A percentile compares a stretch with the other conserved stretches of the same genome.
Conservation (phyloP, 495 filamentous ascomycete genomes). For the Talaromyces liani region DNA sequence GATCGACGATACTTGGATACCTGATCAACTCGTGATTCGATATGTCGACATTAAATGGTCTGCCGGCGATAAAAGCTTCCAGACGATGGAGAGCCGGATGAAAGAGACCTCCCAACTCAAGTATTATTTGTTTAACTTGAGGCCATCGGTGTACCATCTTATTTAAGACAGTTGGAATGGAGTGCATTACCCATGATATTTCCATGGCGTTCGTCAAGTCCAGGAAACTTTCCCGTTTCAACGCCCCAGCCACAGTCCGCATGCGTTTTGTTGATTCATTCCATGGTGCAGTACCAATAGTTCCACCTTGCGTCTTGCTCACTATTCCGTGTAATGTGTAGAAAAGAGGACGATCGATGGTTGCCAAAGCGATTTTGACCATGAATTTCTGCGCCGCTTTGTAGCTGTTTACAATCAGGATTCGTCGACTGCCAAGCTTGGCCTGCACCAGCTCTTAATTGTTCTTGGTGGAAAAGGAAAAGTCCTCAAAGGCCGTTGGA, state of each 20-base stretch:
- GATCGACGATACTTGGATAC: too few species aligned
- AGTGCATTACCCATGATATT: too few species aligned
- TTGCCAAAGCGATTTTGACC: not conserved
- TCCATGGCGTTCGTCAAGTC: too few species aligned
- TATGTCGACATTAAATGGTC: too few species aligned
- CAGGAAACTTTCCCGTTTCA: not conserved
- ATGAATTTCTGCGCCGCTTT: not conserved
- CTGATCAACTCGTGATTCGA: too few species aligned
- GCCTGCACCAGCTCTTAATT: not conserved
- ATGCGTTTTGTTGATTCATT: not conserved
- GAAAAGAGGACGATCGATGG: slow-evolving; percentile 15
- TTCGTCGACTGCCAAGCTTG: not conserved
- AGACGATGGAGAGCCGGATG: too few species aligned
- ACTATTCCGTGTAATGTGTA: slow-evolving; percentile 53
- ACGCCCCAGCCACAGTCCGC: not conserved
- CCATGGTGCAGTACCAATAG: slow-evolving; percentile 24
- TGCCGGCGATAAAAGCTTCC: too few species aligned
- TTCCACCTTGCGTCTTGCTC: slow-evolving; percentile 46
- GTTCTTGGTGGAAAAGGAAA: not conserved
- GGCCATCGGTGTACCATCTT: too few species aligned
- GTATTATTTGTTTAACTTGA: too few species aligned
- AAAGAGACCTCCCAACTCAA: too few species aligned
- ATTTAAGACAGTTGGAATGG: too few species aligned
- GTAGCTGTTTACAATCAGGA: not conserved
- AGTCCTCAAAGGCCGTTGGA: not conserved